These are phyloP conservation scores for Meyerozyma guilliermondii DNA, from an alignment of 1,139 yeast species.

Conservation along the genomic window DNA sequence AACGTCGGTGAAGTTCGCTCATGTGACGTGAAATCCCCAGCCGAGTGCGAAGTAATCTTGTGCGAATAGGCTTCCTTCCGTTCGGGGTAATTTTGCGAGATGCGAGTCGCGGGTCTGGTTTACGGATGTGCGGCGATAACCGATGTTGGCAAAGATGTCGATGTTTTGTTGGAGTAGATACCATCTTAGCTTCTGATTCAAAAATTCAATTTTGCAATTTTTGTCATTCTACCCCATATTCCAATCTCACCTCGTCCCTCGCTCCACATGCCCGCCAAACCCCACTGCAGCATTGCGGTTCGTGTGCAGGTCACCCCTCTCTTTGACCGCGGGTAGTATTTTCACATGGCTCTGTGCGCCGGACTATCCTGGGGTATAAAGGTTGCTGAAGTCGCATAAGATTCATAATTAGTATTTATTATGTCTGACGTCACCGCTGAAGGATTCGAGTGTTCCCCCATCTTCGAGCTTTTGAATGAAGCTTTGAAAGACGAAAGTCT, in stretches of 20 bases:
- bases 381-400: background rate
- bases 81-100: background rate
- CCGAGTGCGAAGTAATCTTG: background rate
- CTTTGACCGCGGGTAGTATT: conserved; percentile 1
- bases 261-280: background rate
- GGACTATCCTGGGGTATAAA: conserved; percentile 1
- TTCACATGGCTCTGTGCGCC: background rate
- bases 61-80: background rate
- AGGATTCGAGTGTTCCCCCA: conserved; percentile 46
- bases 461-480: conserved; percentile 37
- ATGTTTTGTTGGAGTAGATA: no score
- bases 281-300: background rate
- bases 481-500: conserved; percentile 36
- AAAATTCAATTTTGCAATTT: no score
- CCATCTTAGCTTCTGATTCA: no score
- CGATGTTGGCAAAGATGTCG: background rate
- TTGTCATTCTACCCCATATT: background rate
- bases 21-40: background rate
- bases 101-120: background rate
- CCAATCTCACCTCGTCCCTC: background rate
- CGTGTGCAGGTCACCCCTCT: conserved; percentile 2
- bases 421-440: conserved; percentile 41
- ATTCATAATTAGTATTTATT: conserved; percentile 2
- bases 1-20: background rate
- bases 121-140: background rate